These are phyloP conservation scores for Backusella liffmaniae DNA, from an alignment of 192 early-diverging fungal species.

Conservation along the genomic window DNA sequence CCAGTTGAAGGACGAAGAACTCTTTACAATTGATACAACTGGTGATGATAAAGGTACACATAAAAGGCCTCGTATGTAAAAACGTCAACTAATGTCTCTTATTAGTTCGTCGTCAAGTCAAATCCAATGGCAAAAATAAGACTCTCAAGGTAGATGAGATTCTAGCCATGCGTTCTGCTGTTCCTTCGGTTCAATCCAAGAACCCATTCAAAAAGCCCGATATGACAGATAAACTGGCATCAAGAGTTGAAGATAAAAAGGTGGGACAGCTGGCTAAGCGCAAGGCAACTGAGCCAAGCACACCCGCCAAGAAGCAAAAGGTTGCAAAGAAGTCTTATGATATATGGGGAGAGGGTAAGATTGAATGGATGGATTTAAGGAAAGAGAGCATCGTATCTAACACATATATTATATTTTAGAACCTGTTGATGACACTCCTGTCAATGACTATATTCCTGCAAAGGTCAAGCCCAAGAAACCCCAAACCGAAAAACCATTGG, in stretches of 20 bases:
- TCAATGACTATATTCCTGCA: neutral
- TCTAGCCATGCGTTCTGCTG: constrained; percentile 66
- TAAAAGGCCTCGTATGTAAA: neutral
- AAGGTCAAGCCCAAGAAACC: constrained; percentile 38
- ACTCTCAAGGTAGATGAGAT: constrained; percentile 84
- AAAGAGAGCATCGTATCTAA: neutral
- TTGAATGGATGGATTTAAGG: neutral
- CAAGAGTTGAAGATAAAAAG: constrained; percentile 38
- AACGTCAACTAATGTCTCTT: neutral
- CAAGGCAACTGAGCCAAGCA: constrained; percentile 18
- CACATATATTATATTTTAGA: neutral
- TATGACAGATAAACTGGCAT: constrained; percentile 14
- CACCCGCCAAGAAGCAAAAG: constrained; percentile 26
- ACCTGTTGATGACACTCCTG: neutral
- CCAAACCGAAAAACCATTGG: constrained; percentile 44
- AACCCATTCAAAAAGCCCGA: neutral
- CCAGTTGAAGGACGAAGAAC: constrained; percentile 40
- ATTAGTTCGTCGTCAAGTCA: neutral
- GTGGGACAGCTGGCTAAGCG: constrained; percentile 49
- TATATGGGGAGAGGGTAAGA: constrained; percentile 52
- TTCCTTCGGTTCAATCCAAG: constrained; percentile 47
- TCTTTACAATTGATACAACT: constrained; percentile 69
- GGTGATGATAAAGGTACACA: constrained; percentile 57
- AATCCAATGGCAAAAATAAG: constrained; percentile 25
- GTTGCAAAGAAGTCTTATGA: constrained; percentile 47